Conservation (phyloP, 345 rosid genomes). For the Eucalyptus victrix region DNA sequence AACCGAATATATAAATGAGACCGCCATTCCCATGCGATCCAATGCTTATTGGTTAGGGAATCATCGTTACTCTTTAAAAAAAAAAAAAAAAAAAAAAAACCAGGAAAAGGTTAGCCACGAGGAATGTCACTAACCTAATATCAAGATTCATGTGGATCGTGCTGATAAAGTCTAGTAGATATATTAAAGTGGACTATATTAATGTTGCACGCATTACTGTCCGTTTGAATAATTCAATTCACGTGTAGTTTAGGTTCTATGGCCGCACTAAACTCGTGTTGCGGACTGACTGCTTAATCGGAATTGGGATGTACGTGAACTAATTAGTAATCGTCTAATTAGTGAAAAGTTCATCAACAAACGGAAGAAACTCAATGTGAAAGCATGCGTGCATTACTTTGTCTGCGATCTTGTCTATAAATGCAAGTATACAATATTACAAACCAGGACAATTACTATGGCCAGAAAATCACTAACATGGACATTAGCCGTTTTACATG, state of each 20-base stretch:
- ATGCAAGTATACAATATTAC: not conserved
- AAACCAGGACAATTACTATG: not conserved
- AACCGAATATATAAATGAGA: not conserved
- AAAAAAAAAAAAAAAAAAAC: not conserved
- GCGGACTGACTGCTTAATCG: not conserved
- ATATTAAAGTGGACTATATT: not conserved
- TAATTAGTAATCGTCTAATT: not conserved
- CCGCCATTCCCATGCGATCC: not conserved
- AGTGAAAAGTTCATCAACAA: not conserved
- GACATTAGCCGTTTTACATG: rapidly evolving
- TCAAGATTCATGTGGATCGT: not conserved
- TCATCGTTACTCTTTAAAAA: not conserved
- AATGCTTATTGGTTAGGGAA: not conserved
- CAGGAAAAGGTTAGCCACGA: not conserved
- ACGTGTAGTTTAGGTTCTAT: not conserved
- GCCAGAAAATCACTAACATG: rapidly evolving
- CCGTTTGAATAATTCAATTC: not conserved
- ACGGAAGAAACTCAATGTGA: not conserved
- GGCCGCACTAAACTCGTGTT: not conserved
- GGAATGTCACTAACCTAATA: not conserved
- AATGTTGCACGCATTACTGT: not conserved
- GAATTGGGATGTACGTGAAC: not conserved
- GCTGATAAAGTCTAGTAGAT: not conserved
- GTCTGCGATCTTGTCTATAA: not conserved
- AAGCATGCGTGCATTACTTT: not conserved